Evolutionary conservation across 306 rosid genomes (phyloP), one percentile per base, ranked within the genome.

Genomic region (Corylus americana): DNA sequence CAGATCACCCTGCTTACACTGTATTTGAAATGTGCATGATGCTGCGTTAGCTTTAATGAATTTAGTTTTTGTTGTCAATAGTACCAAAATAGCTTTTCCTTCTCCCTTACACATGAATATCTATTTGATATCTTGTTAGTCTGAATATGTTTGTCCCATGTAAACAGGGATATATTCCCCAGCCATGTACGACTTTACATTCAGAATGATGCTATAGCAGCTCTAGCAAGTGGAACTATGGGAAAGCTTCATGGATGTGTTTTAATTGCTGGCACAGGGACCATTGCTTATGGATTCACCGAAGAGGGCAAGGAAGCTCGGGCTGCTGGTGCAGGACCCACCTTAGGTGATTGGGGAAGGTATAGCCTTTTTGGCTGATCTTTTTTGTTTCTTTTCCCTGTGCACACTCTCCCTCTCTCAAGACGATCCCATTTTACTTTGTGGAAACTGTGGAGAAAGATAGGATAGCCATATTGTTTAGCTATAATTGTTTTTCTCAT

Each of bases 301-400:
- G 91, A 88, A 79, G 98, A 94, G 76, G 97, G 98, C 50, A 87
- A 83, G 87, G 93, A 92, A 86, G 98, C 98, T 63, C 85, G 97
- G 82, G 92, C 97, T 71, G 98, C 98, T 0, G 98, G 98, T 35
- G 97, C 97, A 47, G 98, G 98, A 64, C 98, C 97, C 37, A 90
- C 88, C 76, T 85, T 94, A 83, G 98, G 98, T 86, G 98, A 94
- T 83, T 92, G 98, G 97, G 98, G 98, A 86, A 94, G 98, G 98
- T 94, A 81, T 73, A 11, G n/a, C n/a, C 71, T 16, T 49, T 74
- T 73, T 25, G 74, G 68, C 73, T 35, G 49, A n/a, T 71, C 59
- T 66, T 17, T 18, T 4, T 29, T 62, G 0, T 0, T 62, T 27
- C 9, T 27, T 59, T 22, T 49, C 4, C 53, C 16, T 49, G 11